Base-by-base conservation (phyloP, 371 early-diverging fungal genomes). In the Rhizopus delemar region DNA sequence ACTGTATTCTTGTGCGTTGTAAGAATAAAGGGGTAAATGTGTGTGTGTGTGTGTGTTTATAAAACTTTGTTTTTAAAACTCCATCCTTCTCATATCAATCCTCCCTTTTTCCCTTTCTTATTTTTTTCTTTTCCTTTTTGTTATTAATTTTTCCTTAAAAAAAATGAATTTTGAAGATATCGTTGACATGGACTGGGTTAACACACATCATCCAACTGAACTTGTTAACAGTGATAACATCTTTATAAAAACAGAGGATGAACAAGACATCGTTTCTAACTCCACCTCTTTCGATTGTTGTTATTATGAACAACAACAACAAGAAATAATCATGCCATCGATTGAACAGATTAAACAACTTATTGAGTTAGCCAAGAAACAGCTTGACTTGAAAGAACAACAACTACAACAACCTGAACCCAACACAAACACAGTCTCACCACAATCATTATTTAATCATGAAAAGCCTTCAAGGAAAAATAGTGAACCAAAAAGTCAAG, bases 131-230 rank as follows among this genome's bases (percentile, higher is more conserved):
- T 43, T 12, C n/a, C 28, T 45, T 11, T 43, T 15, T 32, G 41
- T 31, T 6, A 41, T 48, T 46, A 5, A 32, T 13, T 51, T 16
- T 50, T 29, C 15, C 5, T 11, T 12, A n/a, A 39, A 32, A 32
- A 55, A 49, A 12, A 72, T 72, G 73, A 59, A 72, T 8, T 69
- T 72, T 63, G 69, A 69, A 57, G 73, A 72, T 52, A 65, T 71
- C 46, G 72, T 71, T 52, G 71, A 71, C 32, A 71, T 72, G 73
- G 73, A 72, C 11, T 72, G 73, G 73, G 41, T 72, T 41, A 60
- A 69, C 45, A 66, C 69, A 9, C 69, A 72, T 8, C 41, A 49
- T 49, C 45, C 62, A 29, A 50, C 66, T 28, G 56, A 61, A 43
- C 60, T 22, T 22, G 22, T 22, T 22, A 22, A 22, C 2, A 22